Evolutionary conservation across 2,329 filamentous ascomycete species (phyloP).

Genomic region (Rachicladosporium sp.): DNA sequence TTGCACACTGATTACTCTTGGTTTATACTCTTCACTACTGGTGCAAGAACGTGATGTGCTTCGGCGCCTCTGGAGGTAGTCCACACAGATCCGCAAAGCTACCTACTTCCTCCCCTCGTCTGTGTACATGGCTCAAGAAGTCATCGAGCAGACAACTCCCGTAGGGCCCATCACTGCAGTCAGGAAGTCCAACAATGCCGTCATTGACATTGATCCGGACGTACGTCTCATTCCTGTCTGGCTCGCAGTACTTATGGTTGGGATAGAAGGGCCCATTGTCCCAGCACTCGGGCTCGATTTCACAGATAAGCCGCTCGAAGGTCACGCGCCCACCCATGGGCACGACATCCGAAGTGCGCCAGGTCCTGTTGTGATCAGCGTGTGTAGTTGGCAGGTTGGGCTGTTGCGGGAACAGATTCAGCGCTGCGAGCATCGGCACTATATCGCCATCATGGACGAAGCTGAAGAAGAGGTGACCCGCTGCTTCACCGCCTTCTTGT

Average conservation of each 20-base stretch:
- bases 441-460: constrained; percentile 51
- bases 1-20: too few relatives aligned
- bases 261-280: constrained; percentile 17
- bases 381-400: constrained; percentile 36
- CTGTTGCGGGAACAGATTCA: constrained; percentile 36
- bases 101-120: constrained; percentile 31
- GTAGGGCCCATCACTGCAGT: constrained; percentile 36
- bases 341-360: constrained; percentile 43
- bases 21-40: constrained; percentile 20
- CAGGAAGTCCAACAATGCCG: constrained; percentile 38
- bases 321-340: constrained; percentile 47
- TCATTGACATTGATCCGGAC: constrained; percentile 48
- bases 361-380: constrained; percentile 33
- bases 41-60: constrained; percentile 38
- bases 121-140: constrained; percentile 31
- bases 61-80: constrained; percentile 27
- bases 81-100: constrained; percentile 39
- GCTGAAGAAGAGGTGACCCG: constrained; percentile 42
- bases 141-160: constrained; percentile 34
- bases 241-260: constrained; percentile 19
- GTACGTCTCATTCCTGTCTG: constrained; percentile 21
- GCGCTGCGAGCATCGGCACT: constrained; percentile 40
- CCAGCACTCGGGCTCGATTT: constrained; percentile 12
- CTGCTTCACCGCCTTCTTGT: constrained; percentile 27
- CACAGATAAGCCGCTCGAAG: constrained; percentile 41